Evolutionary conservation across 225 moss, liverwort and hornwort genomes (phyloP).

Genomic region (Marchantia paleacea): DNA sequence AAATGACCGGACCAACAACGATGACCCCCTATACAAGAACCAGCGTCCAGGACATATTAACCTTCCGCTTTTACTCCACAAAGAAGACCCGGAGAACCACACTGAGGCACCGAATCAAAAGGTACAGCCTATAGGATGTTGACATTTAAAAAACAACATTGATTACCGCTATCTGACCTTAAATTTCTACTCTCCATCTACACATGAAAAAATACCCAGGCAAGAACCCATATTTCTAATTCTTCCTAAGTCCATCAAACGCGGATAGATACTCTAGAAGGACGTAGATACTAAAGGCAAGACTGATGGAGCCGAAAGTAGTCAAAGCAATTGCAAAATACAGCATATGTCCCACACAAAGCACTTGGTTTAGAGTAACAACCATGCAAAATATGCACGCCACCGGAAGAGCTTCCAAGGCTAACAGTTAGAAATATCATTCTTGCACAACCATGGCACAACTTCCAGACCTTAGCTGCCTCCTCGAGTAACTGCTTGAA

Average conservation of each 20-base stretch:
- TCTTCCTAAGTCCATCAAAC: constrained; percentile 19
- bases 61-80: constrained; percentile 26
- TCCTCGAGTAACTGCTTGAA: constrained; percentile 83
- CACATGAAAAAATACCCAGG: constrained; percentile 23
- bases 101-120: constrained; percentile 24
- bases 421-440: neutral
- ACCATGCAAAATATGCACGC: neutral
- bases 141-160: constrained; percentile 41
- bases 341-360: constrained; percentile 9
- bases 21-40: neutral
- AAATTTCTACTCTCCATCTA: constrained; percentile 32
- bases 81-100: neutral
- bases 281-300: neutral
- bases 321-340: neutral
- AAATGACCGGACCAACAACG: neutral
- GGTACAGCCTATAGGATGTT: constrained; percentile 50
- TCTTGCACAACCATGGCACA: constrained; percentile 13
- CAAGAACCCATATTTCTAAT: neutral
- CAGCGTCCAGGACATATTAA: neutral
- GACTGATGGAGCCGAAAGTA: neutral
- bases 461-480: constrained; percentile 66
- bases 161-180: constrained; percentile 45
- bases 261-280: constrained; percentile 24
- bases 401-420: constrained; percentile 6
- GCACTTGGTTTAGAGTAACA: constrained; percentile 11